phyloP scores from a whole-genome alignment of 2,329 filamentous ascomycete species.

The Macrophomina tecta region DNA sequence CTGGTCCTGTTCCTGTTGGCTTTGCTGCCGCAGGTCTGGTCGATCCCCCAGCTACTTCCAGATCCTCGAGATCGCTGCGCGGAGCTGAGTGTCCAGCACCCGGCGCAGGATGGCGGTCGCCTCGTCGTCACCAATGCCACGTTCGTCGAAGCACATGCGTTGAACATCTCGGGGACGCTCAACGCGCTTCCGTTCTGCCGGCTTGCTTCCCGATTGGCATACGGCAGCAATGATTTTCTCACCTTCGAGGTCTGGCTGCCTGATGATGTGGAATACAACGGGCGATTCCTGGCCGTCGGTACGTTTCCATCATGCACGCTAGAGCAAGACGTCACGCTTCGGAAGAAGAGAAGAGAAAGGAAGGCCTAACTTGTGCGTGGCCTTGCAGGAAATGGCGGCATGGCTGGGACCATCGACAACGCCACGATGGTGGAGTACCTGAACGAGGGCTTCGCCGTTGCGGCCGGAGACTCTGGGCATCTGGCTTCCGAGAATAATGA shows the following conservation, averaged over 20 bases:
- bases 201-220: conserved; percentile 9
- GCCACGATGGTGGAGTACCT: conserved; percentile 27
- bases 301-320: neutral
- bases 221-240: conserved; percentile 17
- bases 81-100: conserved; percentile 10
- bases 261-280: conserved; percentile 21
- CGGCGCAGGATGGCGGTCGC: neutral
- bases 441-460: conserved; percentile 30
- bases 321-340: neutral
- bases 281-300: conserved; percentile 27
- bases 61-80: conserved; percentile 16
- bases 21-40: neutral
- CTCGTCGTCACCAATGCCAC: conserved; percentile 6
- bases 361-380: neutral
- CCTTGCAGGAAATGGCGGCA: conserved; percentile 28
- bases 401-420: conserved; percentile 29
- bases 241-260: conserved; percentile 26
- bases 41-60: neutral
- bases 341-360: neutral
- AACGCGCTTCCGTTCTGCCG: conserved; percentile 23
- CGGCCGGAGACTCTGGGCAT: conserved; percentile 30
- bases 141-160: conserved; percentile 1
- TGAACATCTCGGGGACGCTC: conserved; percentile 7
- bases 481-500: conserved; percentile 23
- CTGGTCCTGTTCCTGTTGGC: conserved; percentile 7